A percentile compares a stretch with the other conserved stretches of the same genome.
phyloP scores from a whole-genome alignment of 148 eudicot genomes.

The Linanthus parryae region DNA sequence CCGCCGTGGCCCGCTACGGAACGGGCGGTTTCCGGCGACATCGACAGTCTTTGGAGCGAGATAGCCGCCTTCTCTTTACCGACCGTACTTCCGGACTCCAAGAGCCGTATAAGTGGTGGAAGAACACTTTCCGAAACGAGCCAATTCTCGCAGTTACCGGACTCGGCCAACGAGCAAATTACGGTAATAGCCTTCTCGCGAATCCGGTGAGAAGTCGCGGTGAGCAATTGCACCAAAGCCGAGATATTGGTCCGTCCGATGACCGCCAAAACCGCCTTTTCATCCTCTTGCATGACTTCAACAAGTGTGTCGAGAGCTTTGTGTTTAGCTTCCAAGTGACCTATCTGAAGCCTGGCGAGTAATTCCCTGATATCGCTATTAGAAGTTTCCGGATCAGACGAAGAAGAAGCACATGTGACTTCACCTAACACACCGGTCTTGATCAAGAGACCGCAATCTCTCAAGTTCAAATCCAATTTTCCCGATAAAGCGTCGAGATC shows the following conservation, averaged over 20 bases:
- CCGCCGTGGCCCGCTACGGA: conserved; percentile 77
- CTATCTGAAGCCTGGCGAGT: conserved; percentile 91
- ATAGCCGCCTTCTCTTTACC: conserved; percentile 78
- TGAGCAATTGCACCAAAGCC: conserved; percentile 69
- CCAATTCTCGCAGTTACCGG: conserved; percentile 72
- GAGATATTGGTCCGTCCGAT: conserved; percentile 68
- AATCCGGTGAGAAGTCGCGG: conserved; percentile 67
- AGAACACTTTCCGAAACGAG: conserved; percentile 83
- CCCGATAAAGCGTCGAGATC: conserved; percentile 70
- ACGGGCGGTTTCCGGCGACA: conserved; percentile 62
- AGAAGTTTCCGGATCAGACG: conserved; percentile 34
- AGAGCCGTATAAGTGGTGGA: conserved; percentile 76
- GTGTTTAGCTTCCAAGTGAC: conserved; percentile 80
- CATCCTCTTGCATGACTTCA: conserved; percentile 78
- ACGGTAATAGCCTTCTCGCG: conserved; percentile 69
- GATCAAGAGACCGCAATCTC: conserved; percentile 75
- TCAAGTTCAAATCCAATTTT: conserved; percentile 68
- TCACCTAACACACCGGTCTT: conserved; percentile 85
- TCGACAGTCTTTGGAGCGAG: conserved; percentile 76
- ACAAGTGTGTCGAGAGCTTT: conserved; percentile 69
- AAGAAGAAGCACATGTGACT: conserved; percentile 27
- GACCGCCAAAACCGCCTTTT: conserved; percentile 48
- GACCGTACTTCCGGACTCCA: conserved; percentile 68
- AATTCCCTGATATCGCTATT: conserved; percentile 43
- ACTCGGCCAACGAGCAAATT: conserved; percentile 70